Evolutionary conservation across 2,329 filamentous ascomycete genomes (phyloP).

Genomic region (Fusarium sp.): DNA sequence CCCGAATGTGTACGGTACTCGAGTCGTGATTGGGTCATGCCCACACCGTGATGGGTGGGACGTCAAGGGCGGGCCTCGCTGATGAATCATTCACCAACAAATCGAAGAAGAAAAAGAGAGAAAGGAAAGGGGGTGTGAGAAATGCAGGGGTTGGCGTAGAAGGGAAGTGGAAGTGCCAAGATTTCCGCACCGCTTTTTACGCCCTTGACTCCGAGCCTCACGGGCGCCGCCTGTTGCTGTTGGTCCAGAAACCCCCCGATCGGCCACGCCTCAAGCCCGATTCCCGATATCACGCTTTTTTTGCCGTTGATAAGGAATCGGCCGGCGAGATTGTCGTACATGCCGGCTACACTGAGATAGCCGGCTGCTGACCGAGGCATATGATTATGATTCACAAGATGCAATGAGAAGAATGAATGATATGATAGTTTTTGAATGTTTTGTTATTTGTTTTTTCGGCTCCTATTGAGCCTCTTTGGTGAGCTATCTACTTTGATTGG

Average conservation of each 20-base stretch:
- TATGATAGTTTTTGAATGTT: slow-evolving; percentile 40
- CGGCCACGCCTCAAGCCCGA: slow-evolving; percentile 39
- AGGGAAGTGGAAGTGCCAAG: not conserved
- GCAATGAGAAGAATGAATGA: slow-evolving; percentile 12
- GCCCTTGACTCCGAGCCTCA: slow-evolving; percentile 13
- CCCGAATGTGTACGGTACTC: slow-evolving; percentile 13
- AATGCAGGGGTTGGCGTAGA: slow-evolving; percentile 14
- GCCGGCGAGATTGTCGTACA: slow-evolving; percentile 29
- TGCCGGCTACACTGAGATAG: slow-evolving; percentile 27
- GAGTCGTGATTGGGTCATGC: slow-evolving; percentile 28
- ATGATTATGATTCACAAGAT: slow-evolving; percentile 13
- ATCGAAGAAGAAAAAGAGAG: slow-evolving; percentile 12
- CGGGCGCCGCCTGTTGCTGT: slow-evolving; percentile 25
- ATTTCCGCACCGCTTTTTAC: slow-evolving; percentile 4
- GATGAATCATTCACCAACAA: slow-evolving; percentile 44
- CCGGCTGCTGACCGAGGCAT: slow-evolving; percentile 24
- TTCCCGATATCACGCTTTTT: slow-evolving; percentile 42
- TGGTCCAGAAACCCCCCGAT: slow-evolving; percentile 34
- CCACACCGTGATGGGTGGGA: slow-evolving; percentile 28
- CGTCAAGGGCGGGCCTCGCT: slow-evolving; percentile 34
- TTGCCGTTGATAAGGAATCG: slow-evolving; percentile 38
- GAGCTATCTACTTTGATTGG: slow-evolving; percentile 45
- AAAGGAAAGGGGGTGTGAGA: slow-evolving; percentile 8
- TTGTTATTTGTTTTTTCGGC: slow-evolving; percentile 35
- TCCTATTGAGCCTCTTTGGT: slow-evolving; percentile 25